Conservation (phyloP, 1,284 basidiomycete genomes). For the Apiotrichum gracile region DNA sequence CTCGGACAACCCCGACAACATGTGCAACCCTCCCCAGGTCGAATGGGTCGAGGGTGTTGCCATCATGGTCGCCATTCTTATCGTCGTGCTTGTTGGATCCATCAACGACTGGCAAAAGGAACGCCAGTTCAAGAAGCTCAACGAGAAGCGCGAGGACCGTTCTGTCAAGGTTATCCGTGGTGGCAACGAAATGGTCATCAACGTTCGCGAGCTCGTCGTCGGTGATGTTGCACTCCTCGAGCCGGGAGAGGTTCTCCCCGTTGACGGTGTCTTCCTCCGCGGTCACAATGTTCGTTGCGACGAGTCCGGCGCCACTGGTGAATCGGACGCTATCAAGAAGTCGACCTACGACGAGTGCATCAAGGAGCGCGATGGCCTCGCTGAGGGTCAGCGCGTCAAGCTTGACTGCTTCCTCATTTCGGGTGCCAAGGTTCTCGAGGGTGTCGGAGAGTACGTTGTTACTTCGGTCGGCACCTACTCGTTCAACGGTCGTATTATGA, state of each 20-base stretch:
- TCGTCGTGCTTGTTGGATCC: constrained; percentile 51
- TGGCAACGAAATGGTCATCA: constrained; percentile 71
- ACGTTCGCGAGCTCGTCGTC: constrained; percentile 83
- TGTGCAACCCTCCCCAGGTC: constrained; percentile 53
- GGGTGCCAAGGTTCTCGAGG: constrained; percentile 92
- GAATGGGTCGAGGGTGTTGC: constrained; percentile 99
- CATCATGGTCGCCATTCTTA: constrained; percentile 85
- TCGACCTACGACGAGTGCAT: constrained; percentile 71
- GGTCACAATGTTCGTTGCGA: constrained; percentile 95
- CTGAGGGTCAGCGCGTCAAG: constrained; percentile 52
- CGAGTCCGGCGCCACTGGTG: constrained; percentile 92
- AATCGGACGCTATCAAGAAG: constrained; percentile 93
- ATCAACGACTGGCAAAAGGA: constrained; percentile 82
- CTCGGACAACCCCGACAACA: constrained; percentile 33
- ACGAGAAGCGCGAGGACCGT: constrained; percentile 93
- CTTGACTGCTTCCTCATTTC: constrained; percentile 89
- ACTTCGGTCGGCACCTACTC: constrained; percentile 85
- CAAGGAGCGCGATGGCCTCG: constrained; percentile 45
- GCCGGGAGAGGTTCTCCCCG: constrained; percentile 91
- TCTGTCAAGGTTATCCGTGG: constrained; percentile 84
- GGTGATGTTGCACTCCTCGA: constrained; percentile 88
- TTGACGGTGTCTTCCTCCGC: constrained; percentile 86
- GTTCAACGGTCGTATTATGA: constrained; percentile 95
- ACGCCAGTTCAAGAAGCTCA: constrained; percentile 84
- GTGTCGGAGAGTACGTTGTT: constrained; percentile 86